Percentiles rank a stretch among this genome's conserved stretches.
Evolutionary conservation across 2,329 filamentous ascomycete genomes (phyloP).

Genomic region (Drechslerella coelobrocha): DNA sequence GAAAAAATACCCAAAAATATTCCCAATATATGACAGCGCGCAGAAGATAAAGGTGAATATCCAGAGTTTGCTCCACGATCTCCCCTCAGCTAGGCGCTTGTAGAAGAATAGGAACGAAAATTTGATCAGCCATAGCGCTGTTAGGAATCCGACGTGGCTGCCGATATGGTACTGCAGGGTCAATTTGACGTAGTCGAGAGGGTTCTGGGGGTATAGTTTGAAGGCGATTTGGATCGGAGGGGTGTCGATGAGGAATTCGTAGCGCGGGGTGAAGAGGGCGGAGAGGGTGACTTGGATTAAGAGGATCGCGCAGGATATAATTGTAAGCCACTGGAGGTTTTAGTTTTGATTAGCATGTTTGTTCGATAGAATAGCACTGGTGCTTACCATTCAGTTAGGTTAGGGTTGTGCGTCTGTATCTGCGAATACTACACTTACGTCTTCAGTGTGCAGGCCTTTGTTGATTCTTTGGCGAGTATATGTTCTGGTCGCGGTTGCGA

Average conservation of each 20-base stretch:
- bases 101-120: slow-evolving; percentile 49
- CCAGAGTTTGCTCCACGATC: slow-evolving; percentile 44
- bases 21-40: slow-evolving; percentile 34
- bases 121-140: slow-evolving; percentile 42
- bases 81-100: slow-evolving; percentile 32
- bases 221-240: background rate
- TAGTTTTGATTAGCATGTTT: background rate
- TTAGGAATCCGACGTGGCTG: slow-evolving; percentile 43
- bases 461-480: slow-evolving; percentile 43
- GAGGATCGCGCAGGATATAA: slow-evolving; percentile 22
- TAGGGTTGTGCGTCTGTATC: background rate
- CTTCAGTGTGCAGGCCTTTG: slow-evolving; percentile 41
- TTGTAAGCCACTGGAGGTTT: slow-evolving; percentile 24
- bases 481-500: slow-evolving; percentile 23
- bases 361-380: no score
- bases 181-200: slow-evolving; percentile 20
- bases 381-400: no score
- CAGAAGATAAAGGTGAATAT: slow-evolving; percentile 43
- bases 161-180: slow-evolving; percentile 38
- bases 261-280: slow-evolving; percentile 36
- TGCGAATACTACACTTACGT: slow-evolving; percentile 22
- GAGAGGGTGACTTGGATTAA: slow-evolving; percentile 28
- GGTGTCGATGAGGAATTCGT: slow-evolving; percentile 15
- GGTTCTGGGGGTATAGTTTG: background rate
- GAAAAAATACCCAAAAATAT: slow-evolving; percentile 40